Percentiles rank a stretch among this genome's conserved stretches.
These are phyloP conservation scores for Kazachstania sp. DNA, from an alignment of 1,139 yeast species.

Conservation along the genomic window DNA sequence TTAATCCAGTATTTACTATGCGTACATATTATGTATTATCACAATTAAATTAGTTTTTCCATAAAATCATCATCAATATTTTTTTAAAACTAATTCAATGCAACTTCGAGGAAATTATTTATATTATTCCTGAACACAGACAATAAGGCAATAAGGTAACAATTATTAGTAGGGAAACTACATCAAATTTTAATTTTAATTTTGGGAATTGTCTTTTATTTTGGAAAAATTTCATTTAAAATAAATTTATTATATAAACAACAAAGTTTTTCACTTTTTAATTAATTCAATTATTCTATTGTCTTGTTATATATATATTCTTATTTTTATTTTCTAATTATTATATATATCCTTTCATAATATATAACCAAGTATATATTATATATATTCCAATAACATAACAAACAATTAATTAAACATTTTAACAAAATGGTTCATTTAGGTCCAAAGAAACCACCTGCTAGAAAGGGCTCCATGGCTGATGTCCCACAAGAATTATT, in stretches of 20 bases:
- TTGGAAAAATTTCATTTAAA: neutral
- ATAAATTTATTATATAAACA: neutral
- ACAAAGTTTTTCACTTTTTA: neutral
- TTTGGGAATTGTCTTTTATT: neutral
- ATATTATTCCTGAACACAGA: too few species aligned
- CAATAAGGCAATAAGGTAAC: too few species aligned
- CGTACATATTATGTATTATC: too few species aligned
- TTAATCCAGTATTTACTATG: too few species aligned
- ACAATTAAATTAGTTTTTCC: too few species aligned
- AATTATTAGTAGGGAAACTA: too few species aligned
- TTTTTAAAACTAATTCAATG: too few species aligned
- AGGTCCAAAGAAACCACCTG: conserved; percentile 78
- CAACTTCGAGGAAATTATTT: too few species aligned
- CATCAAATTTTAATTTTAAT: too few species aligned
- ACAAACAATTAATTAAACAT: neutral
- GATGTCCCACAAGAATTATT: conserved; percentile 62
- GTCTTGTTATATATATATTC: neutral
- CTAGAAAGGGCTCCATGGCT: conserved; percentile 71
- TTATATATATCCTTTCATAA: neutral
- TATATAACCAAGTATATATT: neutral
- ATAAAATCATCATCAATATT: too few species aligned
- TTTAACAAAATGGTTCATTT: conserved; percentile 56
- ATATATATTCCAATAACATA: neutral
- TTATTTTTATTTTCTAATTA: neutral
- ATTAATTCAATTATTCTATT: neutral